A percentile compares a stretch with the other conserved stretches of the same genome.
phyloP scores from a whole-genome alignment of 352 stramenopile genomes.

The Elongisporangium prolatum region DNA sequence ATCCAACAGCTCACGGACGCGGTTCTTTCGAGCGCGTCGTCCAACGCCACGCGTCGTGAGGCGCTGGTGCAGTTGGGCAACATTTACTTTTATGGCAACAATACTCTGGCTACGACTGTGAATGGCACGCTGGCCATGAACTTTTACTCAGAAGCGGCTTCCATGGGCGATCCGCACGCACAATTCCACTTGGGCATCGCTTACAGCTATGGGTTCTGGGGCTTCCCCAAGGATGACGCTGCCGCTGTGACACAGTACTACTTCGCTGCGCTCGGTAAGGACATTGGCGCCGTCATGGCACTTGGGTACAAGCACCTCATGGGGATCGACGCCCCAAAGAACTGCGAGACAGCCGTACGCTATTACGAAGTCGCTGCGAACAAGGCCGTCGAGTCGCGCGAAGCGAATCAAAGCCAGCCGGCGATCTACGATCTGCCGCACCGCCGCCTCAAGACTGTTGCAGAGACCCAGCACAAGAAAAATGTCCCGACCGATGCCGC shows the following conservation, averaged over 20 bases:
- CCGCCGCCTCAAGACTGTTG: slow-evolving; percentile 65
- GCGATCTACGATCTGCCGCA: slow-evolving; percentile 71
- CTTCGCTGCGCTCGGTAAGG: slow-evolving; percentile 70
- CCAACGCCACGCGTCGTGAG: slow-evolving; percentile 28
- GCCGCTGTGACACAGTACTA: slow-evolving; percentile 78
- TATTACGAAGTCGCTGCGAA: slow-evolving; percentile 90
- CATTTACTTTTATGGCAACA: slow-evolving; percentile 79
- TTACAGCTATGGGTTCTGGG: slow-evolving; percentile 79
- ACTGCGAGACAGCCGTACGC: slow-evolving; percentile 76
- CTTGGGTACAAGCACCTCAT: slow-evolving; percentile 78
- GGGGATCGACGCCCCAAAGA: slow-evolving; percentile 67
- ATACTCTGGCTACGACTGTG: slow-evolving; percentile 43
- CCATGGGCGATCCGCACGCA: slow-evolving; percentile 48
- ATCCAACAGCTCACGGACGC: slow-evolving; percentile 38
- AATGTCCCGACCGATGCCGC: slow-evolving; percentile 67
- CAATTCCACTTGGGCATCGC: slow-evolving; percentile 87
- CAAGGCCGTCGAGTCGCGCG: slow-evolving; percentile 56
- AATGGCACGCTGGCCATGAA: slow-evolving; percentile 72
- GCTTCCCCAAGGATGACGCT: slow-evolving; percentile 53
- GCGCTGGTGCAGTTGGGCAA: slow-evolving; percentile 68
- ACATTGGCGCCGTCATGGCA: slow-evolving; percentile 63
- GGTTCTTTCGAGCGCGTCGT: slow-evolving; percentile 25
- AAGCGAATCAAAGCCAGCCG: slow-evolving; percentile 47
- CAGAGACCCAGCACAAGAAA: slow-evolving; percentile 78
- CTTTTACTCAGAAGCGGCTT: slow-evolving; percentile 59